Base-by-base conservation (phyloP, 768 basidiomycete genomes). In the Tulasnella sp. region DNA sequence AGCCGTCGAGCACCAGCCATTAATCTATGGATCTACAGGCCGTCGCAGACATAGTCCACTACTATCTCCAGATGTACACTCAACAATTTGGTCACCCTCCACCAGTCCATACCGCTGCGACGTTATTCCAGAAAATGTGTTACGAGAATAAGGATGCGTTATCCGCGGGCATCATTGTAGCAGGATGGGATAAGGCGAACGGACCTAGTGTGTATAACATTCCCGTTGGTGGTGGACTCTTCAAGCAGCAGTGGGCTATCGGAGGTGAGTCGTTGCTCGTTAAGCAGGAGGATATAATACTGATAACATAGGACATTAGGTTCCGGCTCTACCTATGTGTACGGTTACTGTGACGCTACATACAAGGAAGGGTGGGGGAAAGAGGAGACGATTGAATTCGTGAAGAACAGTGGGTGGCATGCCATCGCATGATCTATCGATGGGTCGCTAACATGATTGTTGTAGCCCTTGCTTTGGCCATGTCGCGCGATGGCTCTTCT, bases 271-370 rank as follows among this genome's bases (percentile, higher is more conserved):
- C 64, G 67, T 71, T 42, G 68, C 8, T 7, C 72, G 17, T 17
- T 42, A 17, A 42, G 5, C 12, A 12, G 6, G 42, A 17, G 11
- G 17, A 42, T 42, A 42, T 42, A 14, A 42, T 42, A 42, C 42
- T 42, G 8, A 42, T 22, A 67, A 49, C 31, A 42, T 42, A 49
- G 15, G 29, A 58, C 25, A 58, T 37, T 79, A 94, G 93, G 94
- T 34, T 97, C 95, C 71, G 97, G 97, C 9, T 97, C 96, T 45
- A 95, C 96, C 9, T 99, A 99, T 82, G 95, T 99, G 14, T 99
- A 99, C 81, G 97, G 97, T 72, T 99, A 98, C 85, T 99, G 97
- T 80, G 97, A 99, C 83, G 95, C 97, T n/a, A 98, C 96, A 36
- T 99, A 92, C 82, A 85, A 90, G 83, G 96, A 98, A 37, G 94